Percentiles rank a stretch among this genome's conserved stretches.
phyloP scores from a whole-genome alignment of 805 yeast species.

The Teunomyces gatunensis region DNA sequence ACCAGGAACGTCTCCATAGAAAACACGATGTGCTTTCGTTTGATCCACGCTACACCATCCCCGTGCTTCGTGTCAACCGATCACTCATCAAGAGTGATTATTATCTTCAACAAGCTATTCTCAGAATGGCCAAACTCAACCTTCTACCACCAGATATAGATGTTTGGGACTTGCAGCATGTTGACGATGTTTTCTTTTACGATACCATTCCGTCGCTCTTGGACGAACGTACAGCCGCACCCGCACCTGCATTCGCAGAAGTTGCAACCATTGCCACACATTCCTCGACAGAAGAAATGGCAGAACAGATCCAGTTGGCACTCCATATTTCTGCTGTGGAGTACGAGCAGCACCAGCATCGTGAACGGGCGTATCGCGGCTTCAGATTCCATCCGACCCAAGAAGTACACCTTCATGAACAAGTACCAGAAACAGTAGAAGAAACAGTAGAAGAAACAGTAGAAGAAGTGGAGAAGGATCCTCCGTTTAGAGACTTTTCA shows the following conservation, averaged over 20 bases:
- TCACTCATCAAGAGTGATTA: conserved; percentile 16
- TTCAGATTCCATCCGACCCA: conserved; percentile 5
- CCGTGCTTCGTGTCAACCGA: conserved; percentile 22
- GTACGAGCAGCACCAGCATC: not conserved
- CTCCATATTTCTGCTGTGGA: conserved; percentile 1
- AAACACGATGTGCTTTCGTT: conserved; percentile 21
- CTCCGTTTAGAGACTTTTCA: not conserved
- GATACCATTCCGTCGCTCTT: conserved; percentile 18
- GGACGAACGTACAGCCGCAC: conserved; percentile 1
- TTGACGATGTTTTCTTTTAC: conserved; percentile 21
- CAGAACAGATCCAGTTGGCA: conserved; percentile 3
- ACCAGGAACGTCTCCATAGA: conserved; percentile 18
- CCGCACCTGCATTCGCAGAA: not conserved
- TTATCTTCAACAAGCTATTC: conserved; percentile 16
- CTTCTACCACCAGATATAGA: conserved; percentile 17
- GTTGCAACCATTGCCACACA: not conserved
- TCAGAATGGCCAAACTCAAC: conserved; percentile 15
- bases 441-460: not conserved
- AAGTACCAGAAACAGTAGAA: not conserved
- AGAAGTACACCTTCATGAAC: not conserved
- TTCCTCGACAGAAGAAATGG: not conserved
- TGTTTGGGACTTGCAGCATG: conserved; percentile 20
- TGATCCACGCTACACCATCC: conserved; percentile 22
- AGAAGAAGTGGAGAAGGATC: not conserved
- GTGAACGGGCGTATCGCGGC: not conserved